phyloP scores from a whole-genome alignment of 148 eudicot species.

The Rhododendron williamsianum region DNA sequence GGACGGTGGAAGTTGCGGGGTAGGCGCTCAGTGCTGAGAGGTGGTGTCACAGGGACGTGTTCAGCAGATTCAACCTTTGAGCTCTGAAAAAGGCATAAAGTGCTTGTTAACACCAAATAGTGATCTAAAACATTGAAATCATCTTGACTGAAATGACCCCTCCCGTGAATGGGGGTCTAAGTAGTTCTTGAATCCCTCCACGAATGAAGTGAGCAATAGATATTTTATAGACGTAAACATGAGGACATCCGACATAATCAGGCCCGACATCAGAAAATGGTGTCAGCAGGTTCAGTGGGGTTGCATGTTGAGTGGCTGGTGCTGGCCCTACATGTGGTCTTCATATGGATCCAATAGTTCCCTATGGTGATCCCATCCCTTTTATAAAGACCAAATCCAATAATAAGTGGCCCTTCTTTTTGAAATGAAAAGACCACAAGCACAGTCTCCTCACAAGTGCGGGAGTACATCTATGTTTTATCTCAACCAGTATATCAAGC shows the following conservation, averaged over 20 bases:
- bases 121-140: not conserved
- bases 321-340: not conserved
- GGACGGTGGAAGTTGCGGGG: slow-evolving; percentile 48
- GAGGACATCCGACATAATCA: not conserved
- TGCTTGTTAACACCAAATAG: not conserved
- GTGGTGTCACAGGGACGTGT: slow-evolving; percentile 81
- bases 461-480: not conserved
- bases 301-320: not conserved
- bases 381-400: not conserved
- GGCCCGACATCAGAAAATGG: not conserved
- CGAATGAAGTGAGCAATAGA: not conserved
- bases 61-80: slow-evolving; percentile 55
- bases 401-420: not conserved
- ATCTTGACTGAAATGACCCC: not conserved
- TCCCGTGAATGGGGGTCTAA: not conserved
- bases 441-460: not conserved
- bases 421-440: not conserved
- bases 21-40: slow-evolving; percentile 58
- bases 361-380: not conserved
- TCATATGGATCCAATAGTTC: not conserved
- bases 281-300: not conserved
- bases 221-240: not conserved
- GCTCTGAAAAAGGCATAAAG: slow-evolving; percentile 32
- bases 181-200: not conserved
- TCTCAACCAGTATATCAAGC: not conserved